Evolutionary conservation across 352 stramenopile genomes (phyloP).

Genomic region (Pythium aphanidermatum): DNA sequence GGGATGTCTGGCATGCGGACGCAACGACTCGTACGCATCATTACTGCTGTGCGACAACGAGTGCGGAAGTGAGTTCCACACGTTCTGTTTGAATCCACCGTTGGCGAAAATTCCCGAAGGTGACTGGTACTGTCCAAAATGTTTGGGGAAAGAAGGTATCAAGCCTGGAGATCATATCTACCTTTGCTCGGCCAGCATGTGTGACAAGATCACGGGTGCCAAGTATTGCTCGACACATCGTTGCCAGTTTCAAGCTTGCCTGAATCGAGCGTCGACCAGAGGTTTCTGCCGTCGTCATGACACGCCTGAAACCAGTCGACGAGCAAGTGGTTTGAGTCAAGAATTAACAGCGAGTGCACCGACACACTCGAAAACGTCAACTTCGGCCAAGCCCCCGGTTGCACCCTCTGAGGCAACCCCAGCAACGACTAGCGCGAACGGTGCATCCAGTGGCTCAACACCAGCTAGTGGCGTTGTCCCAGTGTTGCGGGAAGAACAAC

Average conservation of each 20-base stretch:
- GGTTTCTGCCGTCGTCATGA: constrained; percentile 34
- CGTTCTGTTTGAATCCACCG: constrained; percentile 34
- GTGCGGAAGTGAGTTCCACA: constrained; percentile 49
- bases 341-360: no score
- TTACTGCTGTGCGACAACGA: constrained; percentile 49
- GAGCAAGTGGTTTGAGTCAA: no score
- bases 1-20: constrained; percentile 23
- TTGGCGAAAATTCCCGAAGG: constrained; percentile 39
- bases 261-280: constrained; percentile 22
- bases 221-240: constrained; percentile 34
- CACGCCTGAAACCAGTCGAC: constrained; percentile 1
- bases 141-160: constrained; percentile 22
- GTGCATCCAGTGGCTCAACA: constrained; percentile 1
- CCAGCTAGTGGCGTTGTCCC: no score
- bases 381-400: no score
- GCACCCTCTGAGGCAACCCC: no score
- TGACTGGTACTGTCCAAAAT: constrained; percentile 44
- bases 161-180: constrained; percentile 19
- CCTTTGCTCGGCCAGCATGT: constrained; percentile 25
- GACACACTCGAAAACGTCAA: no score
- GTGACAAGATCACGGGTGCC: constrained; percentile 33
- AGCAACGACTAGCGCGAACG: background rate
- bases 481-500: constrained; percentile 9
- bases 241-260: constrained; percentile 23
- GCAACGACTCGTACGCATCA: constrained; percentile 35